Evolutionary conservation across 139 green algal species (phyloP), one percentile per base, ranked within the genome.

Genomic region (Chlorella vulgaris): DNA sequence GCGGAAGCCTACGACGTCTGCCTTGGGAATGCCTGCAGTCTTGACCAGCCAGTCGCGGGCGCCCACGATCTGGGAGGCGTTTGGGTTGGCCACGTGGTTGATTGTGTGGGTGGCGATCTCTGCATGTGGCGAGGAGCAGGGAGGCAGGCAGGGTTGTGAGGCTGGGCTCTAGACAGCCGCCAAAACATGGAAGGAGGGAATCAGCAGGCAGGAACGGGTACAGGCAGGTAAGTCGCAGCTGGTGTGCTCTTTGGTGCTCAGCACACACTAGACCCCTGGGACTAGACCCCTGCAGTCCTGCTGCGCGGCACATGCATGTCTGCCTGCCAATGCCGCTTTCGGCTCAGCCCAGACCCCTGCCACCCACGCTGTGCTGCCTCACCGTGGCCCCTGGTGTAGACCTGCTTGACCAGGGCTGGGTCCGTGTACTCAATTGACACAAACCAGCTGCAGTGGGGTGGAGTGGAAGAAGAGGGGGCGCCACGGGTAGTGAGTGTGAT

Each of bases 31-130:
- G 40, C 63, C 39, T 7, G 80, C 80, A 1, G 80, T 80, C 51
- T 55, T 40, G 62, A 42, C 31, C 38, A 74, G 62, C 76, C 76
- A 82, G 42, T 63, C 33, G 7, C 33, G 29, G 62, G 76, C 76
- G 24, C 76, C 76, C 61, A 82, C 62, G 22, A 82, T 82, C 76
- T 82, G 21, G 29, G 73, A 67, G 53, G 36, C 58, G 53, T 79
- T 79, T 24, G 80, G 74, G 74, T 62, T 81, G 36, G 66, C 55
- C 31, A 85, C 50, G 47, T 83, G 78, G 66, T 53, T 68, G 15
- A 79, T 10, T 26, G 79, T 84, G 67, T 84, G 79, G 43, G 67
- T 84, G 68, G 79, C 79, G 29, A 84, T 84, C 68, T 84, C 73
- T 79, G 73, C 73, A 69, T 2, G 39, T n/a, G n/a, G n/a, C n/a